Evolutionary conservation across 2,329 filamentous ascomycete genomes (phyloP), one percentile per base, ranked within the genome.

Genomic region (Calonectria hawksworthii): DNA sequence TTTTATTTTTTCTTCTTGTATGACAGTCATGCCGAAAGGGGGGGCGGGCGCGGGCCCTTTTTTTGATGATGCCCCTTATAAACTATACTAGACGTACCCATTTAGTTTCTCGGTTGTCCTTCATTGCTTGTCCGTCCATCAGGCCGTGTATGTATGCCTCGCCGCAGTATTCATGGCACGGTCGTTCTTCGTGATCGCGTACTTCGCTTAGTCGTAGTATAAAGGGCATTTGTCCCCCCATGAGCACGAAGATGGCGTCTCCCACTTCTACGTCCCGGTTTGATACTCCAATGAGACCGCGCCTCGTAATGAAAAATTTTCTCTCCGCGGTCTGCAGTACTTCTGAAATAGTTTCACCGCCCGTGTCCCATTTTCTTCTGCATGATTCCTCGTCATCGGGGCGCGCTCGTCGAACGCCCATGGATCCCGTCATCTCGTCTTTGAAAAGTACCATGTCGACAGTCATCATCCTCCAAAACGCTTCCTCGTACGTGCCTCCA

Each of bases 381-480:
- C 56, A 63, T 10, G 16, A 11, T 41, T n/a, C 36, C 36, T 63
- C 56, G 23, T 63, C 56, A 9, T 63, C 56, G 23, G 56, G 56
- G 2, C 56, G 56, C 13, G 36, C 56, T 4, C 56, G 56, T 4
- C 56, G 56, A 4, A 63, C 26, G 3, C 56, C 56, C 34, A 41
- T 41, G 9, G 56, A 28, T 5, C 56, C 28, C n/a, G 34, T 38
- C 56, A 28, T 21, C 16, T 63, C 56, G 36, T 63, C 56, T 26
- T 63, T 38, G 23, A 38, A 36, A 23, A 63, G 9, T 13, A 63
- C 56, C 56, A 63, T 63, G 23, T 63, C 56, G 21, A 63, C 56
- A 18, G 56, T 41, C 56, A 63, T 63, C 23, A 63, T 26, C 56
- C 56, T 28, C 56, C 56, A 63, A 28, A 63, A 63, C 14, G 56